A percentile compares a stretch with the other conserved stretches of the same genome.
phyloP scores from a whole-genome alignment of 805 yeast genomes.

The Sugiyamaella marilandica region DNA sequence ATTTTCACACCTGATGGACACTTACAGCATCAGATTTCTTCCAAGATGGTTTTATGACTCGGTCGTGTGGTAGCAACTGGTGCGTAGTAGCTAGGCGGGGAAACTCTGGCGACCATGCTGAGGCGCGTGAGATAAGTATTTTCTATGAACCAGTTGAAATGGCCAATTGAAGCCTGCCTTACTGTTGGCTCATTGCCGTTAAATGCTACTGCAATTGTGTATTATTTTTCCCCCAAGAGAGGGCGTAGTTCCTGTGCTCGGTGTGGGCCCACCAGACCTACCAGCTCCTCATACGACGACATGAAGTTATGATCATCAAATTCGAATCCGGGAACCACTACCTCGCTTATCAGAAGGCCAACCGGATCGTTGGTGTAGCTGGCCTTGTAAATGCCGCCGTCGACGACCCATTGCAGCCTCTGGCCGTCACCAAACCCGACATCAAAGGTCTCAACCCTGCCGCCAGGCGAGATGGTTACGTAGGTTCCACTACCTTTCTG shows the following conservation, averaged over 20 bases:
- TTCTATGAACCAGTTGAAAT: too few species aligned
- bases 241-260: slow-evolving; percentile 6
- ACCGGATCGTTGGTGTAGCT: slow-evolving; percentile 34
- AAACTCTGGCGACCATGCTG: too few species aligned
- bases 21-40: too few species aligned
- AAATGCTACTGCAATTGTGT: too few species aligned
- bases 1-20: too few species aligned
- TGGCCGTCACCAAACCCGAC: slow-evolving; percentile 54
- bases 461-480: slow-evolving; percentile 49
- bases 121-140: too few species aligned
- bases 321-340: slow-evolving; percentile 60
- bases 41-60: too few species aligned
- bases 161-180: too few species aligned
- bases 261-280: slow-evolving; percentile 9
- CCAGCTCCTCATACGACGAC: slow-evolving; percentile 14
- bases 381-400: slow-evolving; percentile 55
- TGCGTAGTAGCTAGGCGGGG: too few species aligned
- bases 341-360: slow-evolving; percentile 46
- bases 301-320: slow-evolving; percentile 49
- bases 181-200: too few species aligned
- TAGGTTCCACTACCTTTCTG: slow-evolving; percentile 55
- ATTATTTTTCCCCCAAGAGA: not conserved
- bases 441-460: slow-evolving; percentile 43
- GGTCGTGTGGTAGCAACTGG: too few species aligned
- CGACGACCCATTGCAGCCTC: slow-evolving; percentile 59